phyloP scores from a whole-genome alignment of 495 filamentous ascomycete species.

The Parachaetomium inaequale region DNA sequence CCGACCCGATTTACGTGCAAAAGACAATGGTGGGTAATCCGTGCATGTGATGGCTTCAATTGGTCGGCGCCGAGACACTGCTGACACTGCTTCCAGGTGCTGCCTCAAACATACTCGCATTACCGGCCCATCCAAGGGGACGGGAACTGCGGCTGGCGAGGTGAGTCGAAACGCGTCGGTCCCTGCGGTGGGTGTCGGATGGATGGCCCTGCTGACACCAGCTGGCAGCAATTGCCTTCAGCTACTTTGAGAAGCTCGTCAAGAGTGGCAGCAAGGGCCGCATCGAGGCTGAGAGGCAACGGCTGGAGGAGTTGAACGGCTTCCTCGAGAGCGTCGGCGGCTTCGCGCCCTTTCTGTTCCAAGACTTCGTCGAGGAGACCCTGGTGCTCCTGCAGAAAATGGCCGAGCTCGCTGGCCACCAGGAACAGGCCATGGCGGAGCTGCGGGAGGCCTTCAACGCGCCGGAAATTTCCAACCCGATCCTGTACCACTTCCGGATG shows the following conservation, averaged over 20 bases:
- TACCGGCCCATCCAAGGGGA: conserved; percentile 87
- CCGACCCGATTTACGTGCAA: conserved; percentile 75
- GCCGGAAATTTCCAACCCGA: conserved; percentile 57
- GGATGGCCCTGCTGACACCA: conserved; percentile 19
- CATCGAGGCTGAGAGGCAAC: conserved; percentile 63
- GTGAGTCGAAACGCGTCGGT: conserved; percentile 46
- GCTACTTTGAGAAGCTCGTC: conserved; percentile 84
- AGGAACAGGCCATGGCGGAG: conserved; percentile 53
- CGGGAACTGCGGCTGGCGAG: conserved; percentile 97
- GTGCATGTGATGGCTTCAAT: conserved; percentile 11
- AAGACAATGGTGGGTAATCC: conserved; percentile 70
- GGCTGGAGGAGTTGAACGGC: conserved; percentile 67
- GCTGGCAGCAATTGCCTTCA: conserved; percentile 75
- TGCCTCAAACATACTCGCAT: conserved; percentile 80
- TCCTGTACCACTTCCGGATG: conserved; percentile 68
- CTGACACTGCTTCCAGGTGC: conserved; percentile 50
- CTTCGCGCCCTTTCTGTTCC: conserved; percentile 62
- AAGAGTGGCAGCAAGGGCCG: conserved; percentile 59
- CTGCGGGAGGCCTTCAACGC: conserved; percentile 77
- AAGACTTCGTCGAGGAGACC: conserved; percentile 79
- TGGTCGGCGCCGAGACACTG: neutral
- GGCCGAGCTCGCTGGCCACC: conserved; percentile 50
- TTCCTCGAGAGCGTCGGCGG: conserved; percentile 66
- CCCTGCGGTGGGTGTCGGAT: neutral
- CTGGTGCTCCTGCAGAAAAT: conserved; percentile 60